Base-by-base conservation (phyloP, 148 eudicot genomes). In the Tetragonia tetragonoides region DNA sequence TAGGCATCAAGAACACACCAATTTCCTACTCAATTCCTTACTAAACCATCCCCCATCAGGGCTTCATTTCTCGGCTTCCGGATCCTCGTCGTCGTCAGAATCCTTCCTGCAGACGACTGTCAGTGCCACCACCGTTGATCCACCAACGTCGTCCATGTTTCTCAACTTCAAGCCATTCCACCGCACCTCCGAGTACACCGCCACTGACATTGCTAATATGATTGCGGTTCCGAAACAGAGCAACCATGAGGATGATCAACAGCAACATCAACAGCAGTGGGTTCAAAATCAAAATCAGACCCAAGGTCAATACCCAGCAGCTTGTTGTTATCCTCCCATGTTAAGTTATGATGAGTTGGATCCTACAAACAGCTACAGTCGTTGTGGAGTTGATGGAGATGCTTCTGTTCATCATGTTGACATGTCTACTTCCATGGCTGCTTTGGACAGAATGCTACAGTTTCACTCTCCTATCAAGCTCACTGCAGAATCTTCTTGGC, bases 401-500 rank as follows among this genome's bases (percentile, higher is more conserved):
- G 23, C 17, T 41, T 21, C 65, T 20, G 34, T 79, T 78, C 65
- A 64, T 74, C 39, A 72, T 4, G 66, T 40, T 83, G 86, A 84
- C 20, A 70, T 77, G 77, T 74, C 84, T 18, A 68, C 79, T 64
- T 75, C 81, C 4, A 61, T 74, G 14, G 69, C 75, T 46, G 75
- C 78, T 74, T 59, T 77, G 44, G 80, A 81, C 76, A 81, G 81
- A 75, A 39, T 86, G 80, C 76, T 82, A 46, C 78, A 79, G 82
- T 72, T 70, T 61, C 47, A 68, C 51, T 66, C 56, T 72, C 41
- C 79, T 75, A 68, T 78, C 60, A 68, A 77, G 16, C 51, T 53
- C 54, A 16, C 80, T 40, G 51, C 54, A 56, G 83, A 84, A 73
- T 79, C 88, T 75, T 79, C 88, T 75, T 84, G 87, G 84, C 79